Base-by-base conservation (phyloP, 2,329 filamentous ascomycete species). In the Coniochaeta prunicola region DNA sequence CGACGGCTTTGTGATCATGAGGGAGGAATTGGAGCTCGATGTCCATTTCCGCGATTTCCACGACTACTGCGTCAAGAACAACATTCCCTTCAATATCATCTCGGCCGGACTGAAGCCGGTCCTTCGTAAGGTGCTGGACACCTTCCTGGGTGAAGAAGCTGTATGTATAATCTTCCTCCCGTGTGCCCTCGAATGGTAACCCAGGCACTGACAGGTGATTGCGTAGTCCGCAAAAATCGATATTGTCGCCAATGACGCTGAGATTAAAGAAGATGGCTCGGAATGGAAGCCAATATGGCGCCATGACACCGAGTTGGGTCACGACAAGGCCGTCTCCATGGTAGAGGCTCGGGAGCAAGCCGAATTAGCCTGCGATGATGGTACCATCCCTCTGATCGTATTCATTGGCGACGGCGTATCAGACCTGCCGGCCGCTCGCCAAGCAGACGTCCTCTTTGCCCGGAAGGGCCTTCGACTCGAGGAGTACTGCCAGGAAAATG, bases 401-500 rank as follows among this genome's bases (percentile, higher is more conserved):
- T 89, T 89, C 72, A 87, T 89, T 63, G 86, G 86, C 55, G 86
- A 89, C 66, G 86, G 86, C 24, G 84, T 89, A 6, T 87, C 83
- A 0, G 86, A 89, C 66, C 76, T 89, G 1, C 80, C 86, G 0
- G 86, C 85, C 2, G 85, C 86, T 1, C 76, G 84, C 31, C 79
- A 89, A 66, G 84, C 86, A 1, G 86, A 89, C 66, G 82, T 89
- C 0, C 79, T 89, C 12, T 89, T 89, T 66, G 85, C 86, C 0
- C 79, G 86, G 12, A 78, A 80, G n/a, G 85, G 86, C 0, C 74
- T 89, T 40, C 75, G 82, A 1, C 75, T 89, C 17, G 86, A 89
- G 70, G 82, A 87, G 66, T 86, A 88, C 71, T 89, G 86, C 70
- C 64, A 80, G 59, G 83, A 87, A 69, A 77, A 88, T 71, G 73